phyloP scores from a whole-genome alignment of 1,139 yeast genomes.

The Blastobotrys ciferrii region DNA sequence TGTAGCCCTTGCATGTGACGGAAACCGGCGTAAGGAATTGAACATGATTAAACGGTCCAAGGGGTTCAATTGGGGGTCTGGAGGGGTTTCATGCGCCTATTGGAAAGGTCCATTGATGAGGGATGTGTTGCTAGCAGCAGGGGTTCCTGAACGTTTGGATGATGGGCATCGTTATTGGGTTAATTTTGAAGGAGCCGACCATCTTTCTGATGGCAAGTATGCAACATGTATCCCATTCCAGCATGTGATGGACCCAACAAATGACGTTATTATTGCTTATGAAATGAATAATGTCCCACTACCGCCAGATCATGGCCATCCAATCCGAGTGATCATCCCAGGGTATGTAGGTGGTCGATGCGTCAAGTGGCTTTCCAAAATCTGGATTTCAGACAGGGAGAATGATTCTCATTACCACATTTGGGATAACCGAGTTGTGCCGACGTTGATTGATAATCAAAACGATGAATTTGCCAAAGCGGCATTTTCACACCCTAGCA shows the following conservation, averaged over 20 bases:
- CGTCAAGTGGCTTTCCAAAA: constrained; percentile 37
- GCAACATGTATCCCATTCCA: constrained; percentile 35
- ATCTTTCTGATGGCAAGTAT: constrained; percentile 38
- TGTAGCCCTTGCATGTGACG: constrained; percentile 38
- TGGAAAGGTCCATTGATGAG: constrained; percentile 38
- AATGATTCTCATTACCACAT: constrained; percentile 39
- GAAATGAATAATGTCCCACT: constrained; percentile 38
- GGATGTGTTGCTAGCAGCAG: constrained; percentile 28
- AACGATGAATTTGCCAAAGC: constrained; percentile 17
- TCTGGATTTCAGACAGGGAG: constrained; percentile 34
- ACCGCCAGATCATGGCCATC: constrained; percentile 39
- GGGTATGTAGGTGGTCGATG: constrained; percentile 41
- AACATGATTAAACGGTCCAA: constrained; percentile 37
- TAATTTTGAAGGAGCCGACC: constrained; percentile 38
- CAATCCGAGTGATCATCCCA: constrained; percentile 38
- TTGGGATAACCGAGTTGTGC: constrained; percentile 38
- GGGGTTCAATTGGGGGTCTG: constrained; percentile 41
- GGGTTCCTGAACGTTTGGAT: constrained; percentile 29
- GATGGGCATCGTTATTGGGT: constrained; percentile 29
- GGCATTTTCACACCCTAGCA: constrained; percentile 28
- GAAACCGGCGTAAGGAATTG: constrained; percentile 39
- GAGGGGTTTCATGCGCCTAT: constrained; percentile 36
- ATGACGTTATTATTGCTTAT: constrained; percentile 35
- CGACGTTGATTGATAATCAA: constrained; percentile 27
- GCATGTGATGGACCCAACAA: constrained; percentile 36